These are phyloP conservation scores for Claviceps sp. DNA, from an alignment of 2,329 filamentous ascomycete genomes.

Conservation along the genomic window DNA sequence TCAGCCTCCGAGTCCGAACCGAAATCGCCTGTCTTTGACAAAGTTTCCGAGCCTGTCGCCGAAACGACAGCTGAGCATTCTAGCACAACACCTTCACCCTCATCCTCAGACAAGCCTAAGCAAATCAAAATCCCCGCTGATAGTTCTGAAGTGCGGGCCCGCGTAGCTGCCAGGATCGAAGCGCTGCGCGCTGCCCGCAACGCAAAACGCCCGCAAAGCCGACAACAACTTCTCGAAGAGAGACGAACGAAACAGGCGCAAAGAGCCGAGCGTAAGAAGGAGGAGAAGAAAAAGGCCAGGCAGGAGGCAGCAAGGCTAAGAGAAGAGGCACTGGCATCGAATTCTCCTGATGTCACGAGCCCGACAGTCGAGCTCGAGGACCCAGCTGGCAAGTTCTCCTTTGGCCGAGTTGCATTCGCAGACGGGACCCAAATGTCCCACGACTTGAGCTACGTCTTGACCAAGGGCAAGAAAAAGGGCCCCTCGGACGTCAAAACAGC, in stretches of 20 bases:
- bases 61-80: constrained; percentile 31
- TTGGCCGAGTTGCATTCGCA: constrained; percentile 80
- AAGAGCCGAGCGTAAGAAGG: constrained; percentile 80
- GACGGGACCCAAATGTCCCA: constrained; percentile 74
- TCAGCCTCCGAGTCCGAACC: constrained; percentile 40
- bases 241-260: constrained; percentile 78
- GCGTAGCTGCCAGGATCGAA: constrained; percentile 72
- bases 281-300: constrained; percentile 62
- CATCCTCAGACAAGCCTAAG: constrained; percentile 53
- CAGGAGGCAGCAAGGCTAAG: constrained; percentile 61
- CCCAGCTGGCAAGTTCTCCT: constrained; percentile 60
- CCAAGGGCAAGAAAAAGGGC: constrained; percentile 54
- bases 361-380: constrained; percentile 38
- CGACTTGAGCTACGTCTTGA: constrained; percentile 47
- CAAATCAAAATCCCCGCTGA: constrained; percentile 56
- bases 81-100: constrained; percentile 54
- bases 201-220: constrained; percentile 69
- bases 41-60: constrained; percentile 24
- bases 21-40: constrained; percentile 44
- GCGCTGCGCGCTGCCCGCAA: constrained; percentile 75
- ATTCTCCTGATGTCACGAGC: constrained; percentile 47
- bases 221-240: constrained; percentile 84
- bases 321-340: constrained; percentile 49
- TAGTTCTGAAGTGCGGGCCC: constrained; percentile 60
- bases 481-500: constrained; percentile 76